These are phyloP conservation scores for Fulvia fulva DNA, from an alignment of 2,329 filamentous ascomycete species.

Conservation along the genomic window DNA sequence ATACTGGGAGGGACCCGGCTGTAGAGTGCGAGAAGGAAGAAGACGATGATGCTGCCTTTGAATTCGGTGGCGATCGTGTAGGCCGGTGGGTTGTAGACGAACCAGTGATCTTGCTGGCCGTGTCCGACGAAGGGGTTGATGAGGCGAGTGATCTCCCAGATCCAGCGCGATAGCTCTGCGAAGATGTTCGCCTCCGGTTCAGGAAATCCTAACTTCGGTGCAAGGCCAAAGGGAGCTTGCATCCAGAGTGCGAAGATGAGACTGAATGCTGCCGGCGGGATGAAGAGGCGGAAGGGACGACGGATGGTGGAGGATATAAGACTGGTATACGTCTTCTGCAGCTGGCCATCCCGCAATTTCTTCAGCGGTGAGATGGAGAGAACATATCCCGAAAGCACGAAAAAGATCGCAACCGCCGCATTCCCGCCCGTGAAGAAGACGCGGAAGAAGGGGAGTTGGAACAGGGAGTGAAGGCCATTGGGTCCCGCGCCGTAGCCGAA, in stretches of 20 bases:
- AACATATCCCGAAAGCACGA: slow-evolving; percentile 51
- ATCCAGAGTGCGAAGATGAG: slow-evolving; percentile 13
- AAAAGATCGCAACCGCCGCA: slow-evolving; percentile 52
- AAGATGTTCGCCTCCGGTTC: slow-evolving; percentile 12
- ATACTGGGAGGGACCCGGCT: not conserved
- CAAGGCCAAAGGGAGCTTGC: slow-evolving; percentile 19
- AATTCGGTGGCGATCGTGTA: slow-evolving; percentile 26
- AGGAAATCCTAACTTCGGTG: slow-evolving; percentile 18
- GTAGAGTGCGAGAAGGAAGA: slow-evolving; percentile 12
- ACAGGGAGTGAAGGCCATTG: slow-evolving; percentile 40
- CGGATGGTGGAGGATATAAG: slow-evolving; percentile 12
- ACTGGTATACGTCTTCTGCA: slow-evolving; percentile 7
- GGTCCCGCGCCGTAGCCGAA: slow-evolving; percentile 34
- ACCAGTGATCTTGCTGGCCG: slow-evolving; percentile 18
- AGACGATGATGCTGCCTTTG: slow-evolving; percentile 20
- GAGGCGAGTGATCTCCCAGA: slow-evolving; percentile 8
- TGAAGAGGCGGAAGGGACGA: slow-evolving; percentile 18
- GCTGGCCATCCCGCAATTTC: slow-evolving; percentile 5
- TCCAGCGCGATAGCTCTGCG: slow-evolving; percentile 11
- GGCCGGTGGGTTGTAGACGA: slow-evolving; percentile 18
- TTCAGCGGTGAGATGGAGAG: slow-evolving; percentile 30
- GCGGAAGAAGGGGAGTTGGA: slow-evolving; percentile 54
- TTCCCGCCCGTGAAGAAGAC: slow-evolving; percentile 59
- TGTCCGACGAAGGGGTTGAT: slow-evolving; percentile 14
- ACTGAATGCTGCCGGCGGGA: slow-evolving; percentile 13